phyloP scores from a whole-genome alignment of 2,329 filamentous ascomycete species.

The Tricladium varicosporioides region DNA sequence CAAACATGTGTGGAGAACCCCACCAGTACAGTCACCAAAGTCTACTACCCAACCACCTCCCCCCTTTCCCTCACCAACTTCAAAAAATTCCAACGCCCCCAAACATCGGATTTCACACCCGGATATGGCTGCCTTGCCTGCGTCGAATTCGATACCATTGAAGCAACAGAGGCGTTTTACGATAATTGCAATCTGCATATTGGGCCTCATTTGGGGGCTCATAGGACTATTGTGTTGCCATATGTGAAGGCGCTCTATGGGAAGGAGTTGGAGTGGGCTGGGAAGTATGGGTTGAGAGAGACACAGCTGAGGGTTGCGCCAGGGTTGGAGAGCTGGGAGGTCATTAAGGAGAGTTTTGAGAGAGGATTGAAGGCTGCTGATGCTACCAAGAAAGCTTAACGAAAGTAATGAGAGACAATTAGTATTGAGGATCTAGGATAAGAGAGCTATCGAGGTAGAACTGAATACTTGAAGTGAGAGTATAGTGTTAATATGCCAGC shows the following conservation, averaged over 20 bases:
- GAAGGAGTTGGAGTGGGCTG: slow-evolving; percentile 18
- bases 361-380: slow-evolving; percentile 20
- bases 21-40: slow-evolving; percentile 35
- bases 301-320: slow-evolving; percentile 22
- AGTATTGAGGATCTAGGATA: no score
- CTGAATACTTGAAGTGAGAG: no score
- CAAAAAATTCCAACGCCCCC: slow-evolving; percentile 25
- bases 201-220: slow-evolving; percentile 53
- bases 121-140: slow-evolving; percentile 56
- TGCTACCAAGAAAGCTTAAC: not conserved
- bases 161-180: slow-evolving; percentile 46
- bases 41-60: slow-evolving; percentile 44
- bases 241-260: slow-evolving; percentile 24
- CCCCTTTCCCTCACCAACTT: slow-evolving; percentile 22
- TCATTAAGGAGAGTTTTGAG: slow-evolving; percentile 21
- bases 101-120: slow-evolving; percentile 45
- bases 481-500: no score
- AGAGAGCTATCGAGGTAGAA: no score
- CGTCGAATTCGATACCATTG: slow-evolving; percentile 47
- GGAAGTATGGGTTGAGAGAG: slow-evolving; percentile 14
- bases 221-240: slow-evolving; percentile 46
- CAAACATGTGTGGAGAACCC: slow-evolving; percentile 26
- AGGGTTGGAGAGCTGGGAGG: slow-evolving; percentile 22
- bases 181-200: slow-evolving; percentile 47
- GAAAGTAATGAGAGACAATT: no score